Evolutionary conservation across 345 rosid genomes (phyloP).

Genomic region (Murraya koenigii): DNA sequence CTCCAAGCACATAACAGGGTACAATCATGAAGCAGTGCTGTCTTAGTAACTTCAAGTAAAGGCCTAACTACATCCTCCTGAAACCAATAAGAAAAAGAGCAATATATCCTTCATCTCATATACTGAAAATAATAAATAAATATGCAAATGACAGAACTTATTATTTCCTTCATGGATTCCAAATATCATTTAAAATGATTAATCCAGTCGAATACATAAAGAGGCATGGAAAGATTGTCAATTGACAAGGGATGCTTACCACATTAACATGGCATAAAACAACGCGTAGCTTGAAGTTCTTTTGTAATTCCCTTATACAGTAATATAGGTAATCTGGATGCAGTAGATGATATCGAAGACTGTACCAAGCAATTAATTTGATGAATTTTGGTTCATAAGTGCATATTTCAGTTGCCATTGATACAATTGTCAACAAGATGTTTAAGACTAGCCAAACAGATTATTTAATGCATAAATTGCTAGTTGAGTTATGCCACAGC

Average conservation of each 20-base stretch:
- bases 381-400: neutral
- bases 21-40: slow-evolving; percentile 82
- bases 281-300: slow-evolving; percentile 79
- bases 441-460: neutral
- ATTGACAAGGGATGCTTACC: slow-evolving; percentile 39
- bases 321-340: slow-evolving; percentile 91
- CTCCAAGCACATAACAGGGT: slow-evolving; percentile 88
- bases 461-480: neutral
- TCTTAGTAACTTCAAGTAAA: slow-evolving; percentile 75
- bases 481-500: neutral
- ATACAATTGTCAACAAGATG: neutral
- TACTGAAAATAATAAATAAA: neutral
- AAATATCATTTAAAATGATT: neutral
- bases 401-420: neutral
- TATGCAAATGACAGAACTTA: neutral
- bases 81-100: slow-evolving; percentile 19
- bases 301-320: slow-evolving; percentile 87
- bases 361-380: slow-evolving; percentile 30
- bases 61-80: slow-evolving; percentile 86
- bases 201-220: neutral
- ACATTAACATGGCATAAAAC: slow-evolving; percentile 91
- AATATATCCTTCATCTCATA: neutral
- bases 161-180: neutral
- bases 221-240: neutral
- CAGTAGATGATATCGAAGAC: slow-evolving; percentile 84